Evolutionary conservation across 768 basidiomycete species (phyloP).

Genomic region (Agrocybe praecox): DNA sequence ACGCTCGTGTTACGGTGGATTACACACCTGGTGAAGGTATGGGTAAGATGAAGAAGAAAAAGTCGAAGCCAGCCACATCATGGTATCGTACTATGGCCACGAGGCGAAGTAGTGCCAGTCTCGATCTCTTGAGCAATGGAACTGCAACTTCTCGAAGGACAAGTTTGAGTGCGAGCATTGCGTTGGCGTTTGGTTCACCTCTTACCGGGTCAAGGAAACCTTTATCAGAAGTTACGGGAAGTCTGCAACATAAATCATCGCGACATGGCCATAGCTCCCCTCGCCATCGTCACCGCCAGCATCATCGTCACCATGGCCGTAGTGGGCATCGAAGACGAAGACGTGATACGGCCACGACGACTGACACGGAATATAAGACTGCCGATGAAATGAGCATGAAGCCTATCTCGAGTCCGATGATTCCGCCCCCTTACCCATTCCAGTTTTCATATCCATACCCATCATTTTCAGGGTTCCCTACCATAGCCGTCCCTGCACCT

Average conservation of each 20-base stretch:
- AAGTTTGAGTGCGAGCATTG: conserved; percentile 22
- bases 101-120: conserved; percentile 24
- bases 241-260: conserved; percentile 18
- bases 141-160: conserved; percentile 19
- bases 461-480: conserved; percentile 26
- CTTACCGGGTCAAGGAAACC: conserved; percentile 8
- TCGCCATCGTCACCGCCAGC: conserved; percentile 23
- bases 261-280: conserved; percentile 22
- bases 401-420: conserved; percentile 14
- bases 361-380: conserved; percentile 12
- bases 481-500: conserved; percentile 8
- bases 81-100: conserved; percentile 34
- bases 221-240: conserved; percentile 14
- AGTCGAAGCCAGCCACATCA: conserved; percentile 29
- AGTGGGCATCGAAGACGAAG: conserved; percentile 11
- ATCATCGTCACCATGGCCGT: conserved; percentile 20
- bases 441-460: conserved; percentile 29
- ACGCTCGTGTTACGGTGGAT: conserved; percentile 44
- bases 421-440: conserved; percentile 33
- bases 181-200: conserved; percentile 20
- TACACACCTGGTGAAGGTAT: conserved; percentile 39
- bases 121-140: conserved; percentile 35
- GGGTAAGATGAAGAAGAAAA: conserved; percentile 15
- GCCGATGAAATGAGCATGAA: conserved; percentile 1
- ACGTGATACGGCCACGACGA: conserved; percentile 15